Conservation (phyloP, 805 yeast species). For the Lachancea fermentati region DNA sequence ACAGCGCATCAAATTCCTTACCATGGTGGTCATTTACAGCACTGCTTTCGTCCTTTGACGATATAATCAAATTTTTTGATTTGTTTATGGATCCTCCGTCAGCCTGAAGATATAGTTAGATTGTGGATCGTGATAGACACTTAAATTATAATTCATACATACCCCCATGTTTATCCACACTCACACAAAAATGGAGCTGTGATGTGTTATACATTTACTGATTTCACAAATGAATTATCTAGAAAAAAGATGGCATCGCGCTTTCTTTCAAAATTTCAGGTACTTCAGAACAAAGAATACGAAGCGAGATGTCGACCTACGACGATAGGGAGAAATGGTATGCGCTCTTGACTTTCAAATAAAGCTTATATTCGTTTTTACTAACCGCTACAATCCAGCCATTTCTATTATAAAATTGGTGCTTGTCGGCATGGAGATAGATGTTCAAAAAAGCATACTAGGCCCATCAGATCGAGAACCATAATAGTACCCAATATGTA, state of each 20-base stretch:
- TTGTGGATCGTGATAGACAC: neutral
- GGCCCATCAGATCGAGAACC: slow-evolving; percentile 61
- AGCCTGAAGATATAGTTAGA: slow-evolving; percentile 30
- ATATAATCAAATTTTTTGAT: slow-evolving; percentile 39
- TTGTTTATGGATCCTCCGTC: slow-evolving; percentile 74
- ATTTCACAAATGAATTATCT: no score
- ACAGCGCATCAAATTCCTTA: slow-evolving; percentile 21
- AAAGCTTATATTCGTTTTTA: neutral
- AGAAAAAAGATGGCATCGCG: no score
- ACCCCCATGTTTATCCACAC: slow-evolving; percentile 9
- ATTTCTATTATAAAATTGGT: slow-evolving; percentile 77
- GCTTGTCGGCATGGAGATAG: slow-evolving; percentile 91
- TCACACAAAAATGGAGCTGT: no score
- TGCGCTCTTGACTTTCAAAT: slow-evolving; percentile 1
- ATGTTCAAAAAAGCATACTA: slow-evolving; percentile 68
- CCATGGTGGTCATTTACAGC: slow-evolving; percentile 15
- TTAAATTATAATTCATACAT: neutral
- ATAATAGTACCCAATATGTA: slow-evolving; percentile 41
- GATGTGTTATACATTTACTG: no score
- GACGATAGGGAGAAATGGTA: slow-evolving; percentile 18
- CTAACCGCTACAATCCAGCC: slow-evolving; percentile 30
- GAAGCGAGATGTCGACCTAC: slow-evolving; percentile 8
- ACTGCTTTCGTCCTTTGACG: slow-evolving; percentile 24
- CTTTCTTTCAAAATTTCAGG: no score
- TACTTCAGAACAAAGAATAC: neutral